Percentiles rank a stretch among this genome's conserved stretches.
These are phyloP conservation scores for Penicillium sclerotigenum DNA, from an alignment of 2,329 filamentous ascomycete genomes.

Conservation along the genomic window DNA sequence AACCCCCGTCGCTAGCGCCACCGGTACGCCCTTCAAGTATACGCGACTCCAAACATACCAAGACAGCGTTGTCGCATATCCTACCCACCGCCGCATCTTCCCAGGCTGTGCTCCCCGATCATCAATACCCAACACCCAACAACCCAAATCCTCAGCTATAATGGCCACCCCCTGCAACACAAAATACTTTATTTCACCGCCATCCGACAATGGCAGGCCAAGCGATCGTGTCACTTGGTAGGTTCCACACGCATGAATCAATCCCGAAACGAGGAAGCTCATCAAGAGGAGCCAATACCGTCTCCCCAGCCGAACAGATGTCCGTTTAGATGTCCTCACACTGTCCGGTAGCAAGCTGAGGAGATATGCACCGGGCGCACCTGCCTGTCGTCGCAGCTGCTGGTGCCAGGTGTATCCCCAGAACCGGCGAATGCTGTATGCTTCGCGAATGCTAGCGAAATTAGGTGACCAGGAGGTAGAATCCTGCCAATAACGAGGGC, in stretches of 20 bases:
- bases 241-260: neutral
- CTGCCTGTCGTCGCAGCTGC: neutral
- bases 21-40: neutral
- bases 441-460: neutral
- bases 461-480: neutral
- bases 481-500: neutral
- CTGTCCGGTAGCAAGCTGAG: neutral
- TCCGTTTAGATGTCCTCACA: neutral
- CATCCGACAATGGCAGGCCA: neutral
- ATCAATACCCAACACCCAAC: neutral
- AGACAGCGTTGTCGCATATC: neutral
- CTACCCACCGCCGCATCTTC: neutral
- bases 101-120: neutral
- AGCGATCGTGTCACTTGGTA: neutral
- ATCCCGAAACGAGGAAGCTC: neutral
- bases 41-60: neutral
- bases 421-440: conserved; percentile 7
- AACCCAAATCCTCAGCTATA: neutral
- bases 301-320: neutral
- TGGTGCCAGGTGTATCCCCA: neutral
- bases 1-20: neutral
- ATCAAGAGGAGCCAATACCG: neutral
- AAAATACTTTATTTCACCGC: neutral
- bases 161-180: neutral
- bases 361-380: conserved; percentile 8